A percentile compares a stretch with the other conserved stretches of the same genome.
phyloP scores from a whole-genome alignment of 2,329 filamentous ascomycete species.

The Sclerotinia trifoliorum region DNA sequence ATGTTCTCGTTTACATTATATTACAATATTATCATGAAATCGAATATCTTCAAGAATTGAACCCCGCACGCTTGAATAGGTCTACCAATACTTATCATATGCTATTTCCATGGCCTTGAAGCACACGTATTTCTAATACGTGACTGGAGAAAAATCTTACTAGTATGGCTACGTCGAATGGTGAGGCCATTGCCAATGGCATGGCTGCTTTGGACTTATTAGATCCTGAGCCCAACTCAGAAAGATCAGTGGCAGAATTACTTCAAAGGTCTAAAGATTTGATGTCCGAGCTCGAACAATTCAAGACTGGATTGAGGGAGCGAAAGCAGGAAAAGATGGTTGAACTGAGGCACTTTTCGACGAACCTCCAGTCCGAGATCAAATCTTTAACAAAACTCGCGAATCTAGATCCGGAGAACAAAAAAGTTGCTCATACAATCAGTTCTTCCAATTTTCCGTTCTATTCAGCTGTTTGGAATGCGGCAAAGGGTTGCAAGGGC shows the following conservation, averaged over 20 bases:
- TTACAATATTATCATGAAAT: neutral
- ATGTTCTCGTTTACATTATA: neutral
- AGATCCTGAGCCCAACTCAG: constrained; percentile 4
- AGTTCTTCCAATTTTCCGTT: constrained; percentile 66
- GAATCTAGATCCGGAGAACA: constrained; percentile 31
- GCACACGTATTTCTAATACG: neutral
- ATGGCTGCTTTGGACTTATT: constrained; percentile 5
- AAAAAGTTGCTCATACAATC: constrained; percentile 52
- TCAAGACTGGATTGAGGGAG: constrained; percentile 44
- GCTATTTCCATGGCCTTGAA: neutral
- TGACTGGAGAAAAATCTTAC: neutral
- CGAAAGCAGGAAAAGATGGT: constrained; percentile 48
- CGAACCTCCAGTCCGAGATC: constrained; percentile 48
- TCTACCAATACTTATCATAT: neutral
- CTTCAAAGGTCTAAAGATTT: constrained; percentile 39
- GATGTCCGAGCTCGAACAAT: constrained; percentile 47
- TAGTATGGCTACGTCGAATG: neutral
- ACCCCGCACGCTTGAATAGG: neutral
- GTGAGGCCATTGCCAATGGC: neutral
- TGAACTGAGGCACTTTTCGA: constrained; percentile 51
- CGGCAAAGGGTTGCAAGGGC: constrained; percentile 56
- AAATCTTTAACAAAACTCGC: constrained; percentile 46
- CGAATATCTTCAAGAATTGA: neutral
- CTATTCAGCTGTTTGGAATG: constrained; percentile 61
- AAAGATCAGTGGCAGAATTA: constrained; percentile 23